Percentiles rank a stretch among this genome's conserved stretches.
These are phyloP conservation scores for Boletus edulis DNA, from an alignment of 768 basidiomycete genomes.

Conservation along the genomic window DNA sequence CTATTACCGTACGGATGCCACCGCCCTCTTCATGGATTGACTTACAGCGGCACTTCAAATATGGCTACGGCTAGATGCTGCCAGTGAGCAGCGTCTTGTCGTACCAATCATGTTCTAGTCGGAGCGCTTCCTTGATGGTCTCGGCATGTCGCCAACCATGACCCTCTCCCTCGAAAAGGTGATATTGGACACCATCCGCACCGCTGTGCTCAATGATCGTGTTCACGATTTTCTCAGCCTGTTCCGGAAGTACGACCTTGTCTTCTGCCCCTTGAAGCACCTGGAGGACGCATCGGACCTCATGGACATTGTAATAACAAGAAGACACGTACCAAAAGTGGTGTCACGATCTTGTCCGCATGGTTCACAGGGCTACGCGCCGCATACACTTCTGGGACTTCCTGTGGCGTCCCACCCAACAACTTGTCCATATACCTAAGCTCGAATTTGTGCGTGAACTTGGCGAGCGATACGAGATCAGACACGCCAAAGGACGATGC, in stretches of 20 bases:
- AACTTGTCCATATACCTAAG: slow-evolving; percentile 56
- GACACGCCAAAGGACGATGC: slow-evolving; percentile 69
- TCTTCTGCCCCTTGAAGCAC: slow-evolving; percentile 60
- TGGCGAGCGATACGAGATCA: slow-evolving; percentile 53
- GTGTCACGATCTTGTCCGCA: slow-evolving; percentile 58
- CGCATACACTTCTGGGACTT: slow-evolving; percentile 56
- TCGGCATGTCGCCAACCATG: slow-evolving; percentile 39
- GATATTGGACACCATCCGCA: slow-evolving; percentile 32
- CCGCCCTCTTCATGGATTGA: too few species aligned
- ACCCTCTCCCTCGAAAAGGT: slow-evolving; percentile 44
- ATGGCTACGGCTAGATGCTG: too few species aligned
- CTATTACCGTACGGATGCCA: too few species aligned
- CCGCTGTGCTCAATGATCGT: slow-evolving; percentile 21
- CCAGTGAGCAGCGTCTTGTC: slow-evolving; percentile 13
- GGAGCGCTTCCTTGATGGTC: slow-evolving; percentile 35
- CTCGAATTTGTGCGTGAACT: slow-evolving; percentile 75
- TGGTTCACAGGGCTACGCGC: slow-evolving; percentile 63
- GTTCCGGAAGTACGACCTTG: slow-evolving; percentile 63
- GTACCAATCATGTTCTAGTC: slow-evolving; percentile 37
- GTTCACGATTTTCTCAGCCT: slow-evolving; percentile 42
- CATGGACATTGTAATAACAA: neutral
- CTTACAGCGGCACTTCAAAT: too few species aligned
- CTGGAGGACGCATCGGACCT: slow-evolving; percentile 32
- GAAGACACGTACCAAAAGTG: slow-evolving; percentile 52
- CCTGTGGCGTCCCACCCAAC: slow-evolving; percentile 53